phyloP scores from a whole-genome alignment of 2,329 filamentous ascomycete genomes.

The Ophidiomyces ophidiicola region DNA sequence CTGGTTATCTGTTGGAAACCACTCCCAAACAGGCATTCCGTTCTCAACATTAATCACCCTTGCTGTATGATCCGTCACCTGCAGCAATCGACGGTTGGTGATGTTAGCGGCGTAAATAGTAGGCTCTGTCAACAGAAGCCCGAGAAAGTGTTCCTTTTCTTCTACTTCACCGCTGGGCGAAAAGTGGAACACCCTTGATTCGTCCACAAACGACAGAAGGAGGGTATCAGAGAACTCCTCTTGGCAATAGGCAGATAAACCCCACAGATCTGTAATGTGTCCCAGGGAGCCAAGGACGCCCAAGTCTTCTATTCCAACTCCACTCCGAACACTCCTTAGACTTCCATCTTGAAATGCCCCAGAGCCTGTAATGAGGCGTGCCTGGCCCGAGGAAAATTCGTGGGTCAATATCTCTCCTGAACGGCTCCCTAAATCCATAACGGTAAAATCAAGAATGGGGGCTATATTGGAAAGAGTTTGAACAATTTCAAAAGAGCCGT shows the following conservation, averaged over 20 bases:
- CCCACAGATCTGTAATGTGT: conserved; percentile 61
- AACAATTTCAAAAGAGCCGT: conserved; percentile 52
- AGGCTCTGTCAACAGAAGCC: conserved; percentile 54
- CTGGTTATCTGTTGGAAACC: conserved; percentile 32
- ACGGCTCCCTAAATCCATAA: conserved; percentile 91
- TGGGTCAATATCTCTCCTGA: conserved; percentile 68
- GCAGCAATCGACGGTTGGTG: conserved; percentile 52
- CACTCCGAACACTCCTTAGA: conserved; percentile 79
- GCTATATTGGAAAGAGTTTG: conserved; percentile 76
- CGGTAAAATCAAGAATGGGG: conserved; percentile 81
- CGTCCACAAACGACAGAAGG: conserved; percentile 66
- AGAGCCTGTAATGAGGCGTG: conserved; percentile 82
- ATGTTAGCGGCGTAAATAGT: conserved; percentile 63
- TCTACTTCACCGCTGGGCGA: conserved; percentile 64
- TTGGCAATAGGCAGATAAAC: conserved; percentile 45
- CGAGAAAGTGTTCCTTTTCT: conserved; percentile 65
- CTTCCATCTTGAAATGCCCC: conserved; percentile 83
- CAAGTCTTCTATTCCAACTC: conserved; percentile 79
- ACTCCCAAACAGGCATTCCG: conserved; percentile 36
- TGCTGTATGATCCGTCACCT: conserved; percentile 58
- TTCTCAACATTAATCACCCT: conserved; percentile 45
- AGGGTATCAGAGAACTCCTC: conserved; percentile 49
- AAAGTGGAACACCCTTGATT: conserved; percentile 75
- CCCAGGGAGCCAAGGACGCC: conserved; percentile 70
- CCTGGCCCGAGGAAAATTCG: conserved; percentile 89